Conservation (phyloP, 495 filamentous ascomycete genomes). For the Penicillium silybi region DNA sequence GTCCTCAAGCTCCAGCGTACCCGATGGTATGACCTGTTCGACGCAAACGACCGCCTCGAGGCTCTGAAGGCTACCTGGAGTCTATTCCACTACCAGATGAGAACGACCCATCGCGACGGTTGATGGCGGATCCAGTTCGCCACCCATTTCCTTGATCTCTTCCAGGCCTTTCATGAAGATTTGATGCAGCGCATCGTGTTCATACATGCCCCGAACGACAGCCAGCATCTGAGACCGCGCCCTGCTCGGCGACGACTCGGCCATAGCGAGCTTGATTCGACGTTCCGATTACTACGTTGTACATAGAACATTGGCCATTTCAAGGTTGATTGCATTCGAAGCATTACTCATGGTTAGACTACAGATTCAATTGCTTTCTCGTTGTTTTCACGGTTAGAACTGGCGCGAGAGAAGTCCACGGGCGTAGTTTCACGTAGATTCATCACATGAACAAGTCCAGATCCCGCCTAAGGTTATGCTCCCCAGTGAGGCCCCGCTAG, state of each 20-base stretch:
- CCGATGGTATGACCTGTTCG: slow-evolving; percentile 75
- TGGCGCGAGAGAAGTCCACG: too few species aligned
- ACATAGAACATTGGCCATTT: background rate
- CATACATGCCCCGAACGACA: background rate
- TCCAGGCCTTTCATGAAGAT: background rate
- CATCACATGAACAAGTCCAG: too few species aligned
- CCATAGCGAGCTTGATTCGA: background rate
- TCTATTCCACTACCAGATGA: slow-evolving; percentile 68
- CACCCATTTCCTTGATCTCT: background rate
- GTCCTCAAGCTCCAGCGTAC: slow-evolving; percentile 62
- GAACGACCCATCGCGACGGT: slow-evolving; percentile 23
- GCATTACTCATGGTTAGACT: background rate
- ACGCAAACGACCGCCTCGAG: slow-evolving; percentile 61
- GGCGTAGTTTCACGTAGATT: too few species aligned
- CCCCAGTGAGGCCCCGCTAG: too few species aligned
- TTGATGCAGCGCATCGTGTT: slow-evolving; percentile 11
- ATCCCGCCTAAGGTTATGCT: too few species aligned
- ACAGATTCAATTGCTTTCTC: background rate
- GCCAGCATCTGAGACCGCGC: background rate
- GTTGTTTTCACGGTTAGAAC: too few species aligned
- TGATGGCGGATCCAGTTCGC: background rate
- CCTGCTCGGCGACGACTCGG: background rate
- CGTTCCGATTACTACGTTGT: background rate
- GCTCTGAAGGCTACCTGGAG: slow-evolving; percentile 72
- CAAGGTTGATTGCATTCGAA: background rate